Percentiles rank a stretch among this genome's conserved stretches.
phyloP scores from a whole-genome alignment of 2,329 filamentous ascomycete genomes.

The Pochonia chlamydosporia region DNA sequence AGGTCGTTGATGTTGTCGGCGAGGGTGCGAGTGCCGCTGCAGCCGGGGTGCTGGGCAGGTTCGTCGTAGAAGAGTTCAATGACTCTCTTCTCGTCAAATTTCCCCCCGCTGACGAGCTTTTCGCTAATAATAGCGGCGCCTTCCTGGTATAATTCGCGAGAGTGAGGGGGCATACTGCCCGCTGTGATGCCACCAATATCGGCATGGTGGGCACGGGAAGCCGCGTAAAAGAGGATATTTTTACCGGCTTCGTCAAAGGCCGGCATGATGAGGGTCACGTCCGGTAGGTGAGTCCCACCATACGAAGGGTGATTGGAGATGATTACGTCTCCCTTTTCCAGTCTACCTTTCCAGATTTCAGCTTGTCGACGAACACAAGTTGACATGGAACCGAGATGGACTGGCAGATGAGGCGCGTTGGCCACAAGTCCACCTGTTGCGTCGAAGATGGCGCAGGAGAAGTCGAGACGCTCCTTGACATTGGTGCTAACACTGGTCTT shows the following conservation, averaged over 20 bases:
- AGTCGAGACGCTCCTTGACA: conserved; percentile 76
- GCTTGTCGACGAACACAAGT: conserved; percentile 75
- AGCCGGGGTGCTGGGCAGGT: conserved; percentile 68
- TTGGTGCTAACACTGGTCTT: conserved; percentile 79
- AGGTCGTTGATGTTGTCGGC: conserved; percentile 79
- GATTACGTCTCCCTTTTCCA: conserved; percentile 74
- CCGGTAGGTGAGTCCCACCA: conserved; percentile 76
- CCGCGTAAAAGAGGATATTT: conserved; percentile 76
- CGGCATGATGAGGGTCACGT: conserved; percentile 76
- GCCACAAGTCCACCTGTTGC: conserved; percentile 69
- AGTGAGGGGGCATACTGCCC: conserved; percentile 75
- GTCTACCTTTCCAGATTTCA: conserved; percentile 70
- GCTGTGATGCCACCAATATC: conserved; percentile 79
- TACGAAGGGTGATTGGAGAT: conserved; percentile 81
- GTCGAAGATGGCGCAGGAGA: conserved; percentile 77
- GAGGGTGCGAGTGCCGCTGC: conserved; percentile 71
- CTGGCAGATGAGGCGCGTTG: conserved; percentile 74
- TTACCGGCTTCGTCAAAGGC: conserved; percentile 61
- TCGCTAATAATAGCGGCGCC: conserved; percentile 59
- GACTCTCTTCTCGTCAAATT: conserved; percentile 73
- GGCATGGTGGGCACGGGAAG: conserved; percentile 75
- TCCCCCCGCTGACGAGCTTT: conserved; percentile 68
- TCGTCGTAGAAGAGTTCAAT: conserved; percentile 67
- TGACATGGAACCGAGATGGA: conserved; percentile 78
- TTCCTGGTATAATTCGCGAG: conserved; percentile 57